Evolutionary conservation across 805 yeast species (phyloP).

Genomic region (Lachancea kluyveri): DNA sequence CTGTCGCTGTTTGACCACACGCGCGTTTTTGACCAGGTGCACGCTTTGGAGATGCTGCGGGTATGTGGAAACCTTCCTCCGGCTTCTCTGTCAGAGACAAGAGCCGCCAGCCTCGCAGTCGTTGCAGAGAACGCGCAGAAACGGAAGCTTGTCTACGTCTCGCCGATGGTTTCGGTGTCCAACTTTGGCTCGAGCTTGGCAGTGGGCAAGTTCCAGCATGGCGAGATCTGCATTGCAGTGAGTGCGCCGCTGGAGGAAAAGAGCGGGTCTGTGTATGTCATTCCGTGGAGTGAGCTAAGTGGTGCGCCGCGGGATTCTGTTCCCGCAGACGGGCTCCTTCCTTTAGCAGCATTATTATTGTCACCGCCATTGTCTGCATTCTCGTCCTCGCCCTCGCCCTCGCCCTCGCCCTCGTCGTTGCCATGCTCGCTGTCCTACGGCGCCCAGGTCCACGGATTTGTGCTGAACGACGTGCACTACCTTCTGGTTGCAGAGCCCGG

Average conservation of each 20-base stretch:
- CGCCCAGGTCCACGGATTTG: slow-evolving; percentile 28
- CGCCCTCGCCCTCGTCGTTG: slow-evolving; percentile 7
- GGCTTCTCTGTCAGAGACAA: not conserved
- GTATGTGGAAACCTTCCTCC: slow-evolving; percentile 21
- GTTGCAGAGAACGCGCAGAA: no score
- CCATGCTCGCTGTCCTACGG: slow-evolving; percentile 36
- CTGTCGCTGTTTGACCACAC: slow-evolving; percentile 10
- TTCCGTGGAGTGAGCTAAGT: slow-evolving; percentile 34
- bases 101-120: no score
- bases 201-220: slow-evolving; percentile 37
- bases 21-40: no score
- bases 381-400: slow-evolving; percentile 14
- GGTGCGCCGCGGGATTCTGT: slow-evolving; percentile 2
- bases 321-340: no score
- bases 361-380: slow-evolving; percentile 9
- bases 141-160: slow-evolving; percentile 11
- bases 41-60: no score
- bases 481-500: slow-evolving; percentile 51
- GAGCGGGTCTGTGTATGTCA: slow-evolving; percentile 39
- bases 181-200: slow-evolving; percentile 44
- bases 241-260: slow-evolving; percentile 44
- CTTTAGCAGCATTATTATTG: not conserved
- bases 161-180: slow-evolving; percentile 23
- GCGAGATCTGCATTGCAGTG: slow-evolving; percentile 39
- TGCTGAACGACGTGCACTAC: slow-evolving; percentile 27